Conservation (phyloP, 768 basidiomycete genomes). For the Phylloporus sp. region DNA sequence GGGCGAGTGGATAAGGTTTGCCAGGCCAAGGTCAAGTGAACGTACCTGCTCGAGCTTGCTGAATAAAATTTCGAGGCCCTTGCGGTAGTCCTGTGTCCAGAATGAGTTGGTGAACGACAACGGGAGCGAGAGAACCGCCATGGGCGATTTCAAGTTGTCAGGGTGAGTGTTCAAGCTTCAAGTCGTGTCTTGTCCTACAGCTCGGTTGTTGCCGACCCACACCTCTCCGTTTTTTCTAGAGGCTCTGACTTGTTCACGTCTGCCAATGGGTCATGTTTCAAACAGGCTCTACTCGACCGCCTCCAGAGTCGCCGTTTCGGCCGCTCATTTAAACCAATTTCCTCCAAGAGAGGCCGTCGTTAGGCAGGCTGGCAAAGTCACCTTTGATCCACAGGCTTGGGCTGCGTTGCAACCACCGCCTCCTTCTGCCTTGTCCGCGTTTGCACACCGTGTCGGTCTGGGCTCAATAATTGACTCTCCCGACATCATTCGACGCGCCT, state of each 20-base stretch:
- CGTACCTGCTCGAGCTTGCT: slow-evolving; percentile 73
- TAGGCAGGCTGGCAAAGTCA: slow-evolving; percentile 32
- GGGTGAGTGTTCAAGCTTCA: slow-evolving; percentile 13
- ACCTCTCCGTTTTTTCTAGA: slow-evolving; percentile 28
- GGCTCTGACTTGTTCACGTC: slow-evolving; percentile 4
- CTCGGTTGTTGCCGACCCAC: slow-evolving; percentile 31
- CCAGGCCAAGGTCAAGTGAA: not conserved
- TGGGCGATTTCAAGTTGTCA: slow-evolving; percentile 29
- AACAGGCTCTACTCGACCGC: slow-evolving; percentile 50
- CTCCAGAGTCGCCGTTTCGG: slow-evolving; percentile 52
- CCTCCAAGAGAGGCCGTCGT: slow-evolving; percentile 57
- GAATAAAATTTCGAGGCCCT: slow-evolving; percentile 76
- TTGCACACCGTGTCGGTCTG: slow-evolving; percentile 74
- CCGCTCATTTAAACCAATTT: slow-evolving; percentile 51
- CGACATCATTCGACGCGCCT: slow-evolving; percentile 63
- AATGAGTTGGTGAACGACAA: slow-evolving; percentile 88
- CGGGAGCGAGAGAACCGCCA: slow-evolving; percentile 90
- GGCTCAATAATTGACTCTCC: slow-evolving; percentile 49
- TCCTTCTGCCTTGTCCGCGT: slow-evolving; percentile 65
- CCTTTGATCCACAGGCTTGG: slow-evolving; percentile 68
- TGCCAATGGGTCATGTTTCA: slow-evolving; percentile 56
- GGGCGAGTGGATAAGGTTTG: slow-evolving; percentile 13
- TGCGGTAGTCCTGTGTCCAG: slow-evolving; percentile 90
- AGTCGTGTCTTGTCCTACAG: not conserved
- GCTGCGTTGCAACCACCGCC: slow-evolving; percentile 69